phyloP scores from a whole-genome alignment of 1,139 yeast species.

The Zygoascus hellenicus region DNA sequence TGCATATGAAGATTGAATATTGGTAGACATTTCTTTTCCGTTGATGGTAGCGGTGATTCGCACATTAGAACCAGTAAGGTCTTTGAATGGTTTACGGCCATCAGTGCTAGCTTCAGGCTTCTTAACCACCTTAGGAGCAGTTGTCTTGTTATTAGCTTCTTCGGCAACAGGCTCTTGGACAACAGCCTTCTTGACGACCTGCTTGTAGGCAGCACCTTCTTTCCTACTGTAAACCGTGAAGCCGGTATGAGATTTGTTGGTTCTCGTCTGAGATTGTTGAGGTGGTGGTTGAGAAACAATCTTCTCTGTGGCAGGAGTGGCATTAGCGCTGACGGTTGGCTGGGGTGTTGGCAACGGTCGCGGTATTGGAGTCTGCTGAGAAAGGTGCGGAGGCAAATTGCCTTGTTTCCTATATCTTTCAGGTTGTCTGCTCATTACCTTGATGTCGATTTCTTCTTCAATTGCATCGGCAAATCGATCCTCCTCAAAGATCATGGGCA shows the following conservation, averaged over 20 bases:
- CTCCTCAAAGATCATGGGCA: constrained; percentile 38
- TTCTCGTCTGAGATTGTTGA: background rate
- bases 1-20: constrained; percentile 7
- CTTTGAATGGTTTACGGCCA: background rate
- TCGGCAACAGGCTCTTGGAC: background rate
- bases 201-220: background rate
- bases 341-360: constrained; percentile 5
- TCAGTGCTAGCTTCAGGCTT: background rate
- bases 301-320: constrained; percentile 3
- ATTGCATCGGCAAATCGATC: constrained; percentile 37
- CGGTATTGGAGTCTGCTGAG: background rate
- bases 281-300: background rate
- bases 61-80: constrained; percentile 4
- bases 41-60: constrained; percentile 7
- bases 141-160: background rate
- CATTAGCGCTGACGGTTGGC: constrained; percentile 5
- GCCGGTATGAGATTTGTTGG: constrained; percentile 6
- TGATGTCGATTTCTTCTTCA: constrained; percentile 32
- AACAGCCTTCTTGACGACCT: background rate
- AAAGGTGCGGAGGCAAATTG: constrained; percentile 4
- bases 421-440: constrained; percentile 13
- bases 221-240: constrained; percentile 6
- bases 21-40: constrained; percentile 11
- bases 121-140: background rate
- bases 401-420: constrained; percentile 11